Base-by-base conservation (phyloP, 768 basidiomycete genomes). In the Mycena galericulata region DNA sequence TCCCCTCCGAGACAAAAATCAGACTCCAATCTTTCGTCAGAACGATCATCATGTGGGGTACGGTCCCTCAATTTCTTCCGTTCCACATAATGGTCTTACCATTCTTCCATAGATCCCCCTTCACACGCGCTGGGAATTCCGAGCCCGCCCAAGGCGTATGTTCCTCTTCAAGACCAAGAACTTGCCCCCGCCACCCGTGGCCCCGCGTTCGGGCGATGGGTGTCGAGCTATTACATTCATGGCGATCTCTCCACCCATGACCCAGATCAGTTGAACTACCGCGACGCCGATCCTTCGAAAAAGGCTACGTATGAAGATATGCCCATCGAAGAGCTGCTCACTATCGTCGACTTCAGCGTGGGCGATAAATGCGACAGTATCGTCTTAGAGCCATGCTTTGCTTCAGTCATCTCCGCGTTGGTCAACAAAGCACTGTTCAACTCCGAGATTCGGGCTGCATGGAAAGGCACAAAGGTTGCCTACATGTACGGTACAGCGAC, bases 1-100 rank as follows among this genome's bases (percentile, higher is more conserved):
- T 76, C 10, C 61, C 74, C 4, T 49, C 62, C 6, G 63, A 69
- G 1, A 61, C 63, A 30, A 41, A 62, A 29, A 29, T 58, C 4
- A 36, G 69, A 4, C 55, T 80, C 24, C 51, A 56, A 18, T 27
- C 46, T 2, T 71, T 72, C 36, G 57, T 80, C 40, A 68, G 72
- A n/a, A 64, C 73, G 8, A 29, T 75, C 53, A 71, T 80, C n/a
- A 34, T 77, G 7, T 75, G 74, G 47, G 78, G 79, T 80, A 56
- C 22, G 73, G 47, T 54, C 11, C 32, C 1, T 46, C 15, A 14
- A n/a, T n/a, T n/a, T 49, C 20, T 29, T 59, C 34, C 43, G 20
- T 38, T 15, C 12, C 4, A 18, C 1, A 29, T n/a, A 4, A 8
- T 20, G 38, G 24, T 61, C 41, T 51, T 2, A 65, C 30, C 7